Evolutionary conservation across 176 grass and related monocot genomes (phyloP).

Genomic region (Tillandsia leiboldiana): DNA sequence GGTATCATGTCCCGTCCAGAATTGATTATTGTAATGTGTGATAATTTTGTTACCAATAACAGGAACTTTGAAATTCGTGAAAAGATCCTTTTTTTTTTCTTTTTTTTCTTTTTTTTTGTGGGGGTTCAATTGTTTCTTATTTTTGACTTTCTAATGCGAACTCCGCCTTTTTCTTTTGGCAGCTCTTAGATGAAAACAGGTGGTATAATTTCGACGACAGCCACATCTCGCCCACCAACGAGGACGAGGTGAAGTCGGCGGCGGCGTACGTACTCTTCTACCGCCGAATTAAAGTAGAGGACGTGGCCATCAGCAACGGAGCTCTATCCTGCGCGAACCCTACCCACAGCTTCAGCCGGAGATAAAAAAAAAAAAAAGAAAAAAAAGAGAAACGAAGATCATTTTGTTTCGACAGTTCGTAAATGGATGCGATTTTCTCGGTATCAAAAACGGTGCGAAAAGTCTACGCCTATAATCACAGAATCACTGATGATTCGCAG

Average conservation of each 20-base stretch:
- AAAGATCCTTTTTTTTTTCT: neutral
- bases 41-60: neutral
- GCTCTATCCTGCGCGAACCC: constrained; percentile 32
- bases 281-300: constrained; percentile 56
- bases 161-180: constrained; percentile 9
- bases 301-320: constrained; percentile 46
- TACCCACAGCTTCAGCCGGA: constrained; percentile 38
- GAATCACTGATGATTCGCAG: neutral
- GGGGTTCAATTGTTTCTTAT: constrained; percentile 12
- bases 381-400: too few relatives aligned
- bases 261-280: constrained; percentile 98
- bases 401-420: neutral
- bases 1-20: too few relatives aligned
- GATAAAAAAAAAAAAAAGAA: constrained; percentile 15
- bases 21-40: neutral
- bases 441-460: neutral
- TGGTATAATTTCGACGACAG: constrained; percentile 99
- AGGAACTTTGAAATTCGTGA: neutral
- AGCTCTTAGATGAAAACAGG: constrained; percentile 81
- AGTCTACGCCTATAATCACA: neutral
- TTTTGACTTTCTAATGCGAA: neutral
- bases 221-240: constrained; percentile 73
- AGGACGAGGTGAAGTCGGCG: constrained; percentile 87
- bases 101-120: neutral
- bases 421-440: neutral